Evolutionary conservation across 2,329 filamentous ascomycete species (phyloP), one percentile per base, ranked within the genome.

Genomic region (Thelonectria discophora): DNA sequence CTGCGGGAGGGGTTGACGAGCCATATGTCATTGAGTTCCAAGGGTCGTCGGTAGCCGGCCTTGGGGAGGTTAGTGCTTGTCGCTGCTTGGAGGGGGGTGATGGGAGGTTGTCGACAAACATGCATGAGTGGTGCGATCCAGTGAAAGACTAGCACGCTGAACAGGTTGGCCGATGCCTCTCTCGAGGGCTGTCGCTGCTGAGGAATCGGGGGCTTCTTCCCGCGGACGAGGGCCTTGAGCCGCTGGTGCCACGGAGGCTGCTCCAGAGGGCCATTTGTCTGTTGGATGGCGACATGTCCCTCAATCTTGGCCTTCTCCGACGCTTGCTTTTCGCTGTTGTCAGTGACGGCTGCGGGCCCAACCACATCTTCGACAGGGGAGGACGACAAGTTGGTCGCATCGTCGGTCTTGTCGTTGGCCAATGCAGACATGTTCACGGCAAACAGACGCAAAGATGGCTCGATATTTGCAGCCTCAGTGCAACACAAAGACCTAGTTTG

Each of bases 71-170:
- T 32, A 56, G 46, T 50, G 53, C 24, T 43, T 10, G 6, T 13
- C 1, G 2, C 13, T 40, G 15, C 3, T 5, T 12, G 21, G 27
- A 17, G 32, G 18, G 21, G 15, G 2, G n/a, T 7, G 17, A 42
- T 6, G 21, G n/a, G 6, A 24, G 27, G 27, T 5, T 30, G 27
- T 30, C 21, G 13, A 56, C 54, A 18, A 5, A 50, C 46, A 24
- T 43, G 46, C 54, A 57, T 57, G 9, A 57, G 46, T 43, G 54
- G 54, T 50, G 46, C 34, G 27, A 57, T 50, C 54, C 54, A 57
- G 34, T 57, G 46, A 21, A 57, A 57, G 24, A 42, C 30, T 18
- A 50, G 13, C 13, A n/a, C 32, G 21, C 54, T 57, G 27, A 57
- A 50, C 6, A 50, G 7, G 15, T 17, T 50, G 11, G 54, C 54